Conservation (phyloP, 2,329 filamentous ascomycete species). For the Arthroderma sp. region DNA sequence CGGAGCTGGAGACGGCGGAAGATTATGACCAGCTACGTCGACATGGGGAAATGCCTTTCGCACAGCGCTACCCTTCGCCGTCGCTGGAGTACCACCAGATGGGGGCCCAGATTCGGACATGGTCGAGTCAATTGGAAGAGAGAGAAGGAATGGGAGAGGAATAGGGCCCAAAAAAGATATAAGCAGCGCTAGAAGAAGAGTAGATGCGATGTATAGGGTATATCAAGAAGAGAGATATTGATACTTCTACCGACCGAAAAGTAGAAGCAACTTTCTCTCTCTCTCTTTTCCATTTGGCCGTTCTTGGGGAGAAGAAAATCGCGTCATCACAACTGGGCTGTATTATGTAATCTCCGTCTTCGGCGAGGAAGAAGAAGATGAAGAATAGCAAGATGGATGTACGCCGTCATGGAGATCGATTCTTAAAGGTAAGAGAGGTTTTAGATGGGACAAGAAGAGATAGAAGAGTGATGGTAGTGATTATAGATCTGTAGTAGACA, state of each 20-base stretch:
- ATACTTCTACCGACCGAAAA: background rate
- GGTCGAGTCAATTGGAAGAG: slow-evolving; percentile 1
- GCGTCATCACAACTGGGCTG: background rate
- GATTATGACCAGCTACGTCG: slow-evolving; percentile 70
- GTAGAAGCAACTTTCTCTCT: too few relatives aligned
- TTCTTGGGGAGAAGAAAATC: background rate
- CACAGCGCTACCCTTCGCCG: slow-evolving; percentile 7
- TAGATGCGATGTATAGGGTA: background rate
- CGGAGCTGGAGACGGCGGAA: slow-evolving; percentile 84
- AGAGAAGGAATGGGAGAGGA: background rate
- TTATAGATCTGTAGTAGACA: background rate
- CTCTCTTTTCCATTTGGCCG: background rate
- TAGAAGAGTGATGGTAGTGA: background rate
- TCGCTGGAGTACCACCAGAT: background rate
- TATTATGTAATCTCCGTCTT: background rate
- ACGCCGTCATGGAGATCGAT: too few relatives aligned
- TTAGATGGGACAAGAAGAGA: too few relatives aligned
- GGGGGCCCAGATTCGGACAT: slow-evolving; percentile 12
- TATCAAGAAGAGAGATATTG: background rate
- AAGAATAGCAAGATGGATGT: background rate
- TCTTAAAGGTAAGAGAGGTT: too few relatives aligned
- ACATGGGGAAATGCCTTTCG: slow-evolving; percentile 47
- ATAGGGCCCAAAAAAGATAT: background rate
- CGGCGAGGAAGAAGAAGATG: background rate
- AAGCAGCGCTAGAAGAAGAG: background rate